Evolutionary conservation across 2,329 filamentous ascomycete species (phyloP).

Genomic region (Calonectria ilicicola): DNA sequence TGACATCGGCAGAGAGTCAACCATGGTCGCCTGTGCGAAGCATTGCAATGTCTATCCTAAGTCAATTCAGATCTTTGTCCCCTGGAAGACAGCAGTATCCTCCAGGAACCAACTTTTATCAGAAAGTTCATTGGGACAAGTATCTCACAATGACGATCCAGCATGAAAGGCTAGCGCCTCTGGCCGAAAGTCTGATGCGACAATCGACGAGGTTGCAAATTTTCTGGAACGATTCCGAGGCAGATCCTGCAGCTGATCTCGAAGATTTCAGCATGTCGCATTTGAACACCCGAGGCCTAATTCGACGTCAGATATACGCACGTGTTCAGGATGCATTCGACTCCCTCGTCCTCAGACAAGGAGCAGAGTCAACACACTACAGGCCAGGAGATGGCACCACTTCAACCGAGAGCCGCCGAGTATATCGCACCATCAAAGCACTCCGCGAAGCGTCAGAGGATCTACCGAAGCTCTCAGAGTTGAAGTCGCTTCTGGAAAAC

Average conservation of each 20-base stretch:
- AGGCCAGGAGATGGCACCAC: not conserved
- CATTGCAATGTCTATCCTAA: slow-evolving; percentile 6
- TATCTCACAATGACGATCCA: slow-evolving; percentile 50
- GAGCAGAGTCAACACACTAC: not conserved
- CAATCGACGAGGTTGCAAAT: slow-evolving; percentile 46
- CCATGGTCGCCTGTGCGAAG: slow-evolving; percentile 12
- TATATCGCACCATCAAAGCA: not conserved
- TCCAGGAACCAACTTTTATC: slow-evolving; percentile 44
- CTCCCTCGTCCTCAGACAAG: not conserved
- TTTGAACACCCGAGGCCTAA: slow-evolving; percentile 14
- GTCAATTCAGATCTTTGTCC: slow-evolving; percentile 38
- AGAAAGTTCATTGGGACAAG: slow-evolving; percentile 49
- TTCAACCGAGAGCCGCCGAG: not conserved
- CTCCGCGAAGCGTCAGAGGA: not conserved
- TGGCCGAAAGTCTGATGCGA: slow-evolving; percentile 43
- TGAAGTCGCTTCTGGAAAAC: not conserved
- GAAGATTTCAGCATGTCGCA: not conserved
- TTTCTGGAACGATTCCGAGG: slow-evolving; percentile 26
- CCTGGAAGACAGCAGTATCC: slow-evolving; percentile 54
- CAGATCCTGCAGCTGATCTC: not conserved
- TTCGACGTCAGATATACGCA: slow-evolving; percentile 31
- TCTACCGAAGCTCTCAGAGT: not conserved
- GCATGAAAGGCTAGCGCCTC: slow-evolving; percentile 49
- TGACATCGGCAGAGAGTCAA: not conserved
- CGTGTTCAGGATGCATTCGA: slow-evolving; percentile 26